Percentiles rank a stretch among this genome's conserved stretches.
Evolutionary conservation across 2,329 filamentous ascomycete genomes (phyloP).

Genomic region (Microcyclospora tardicrescens): DNA sequence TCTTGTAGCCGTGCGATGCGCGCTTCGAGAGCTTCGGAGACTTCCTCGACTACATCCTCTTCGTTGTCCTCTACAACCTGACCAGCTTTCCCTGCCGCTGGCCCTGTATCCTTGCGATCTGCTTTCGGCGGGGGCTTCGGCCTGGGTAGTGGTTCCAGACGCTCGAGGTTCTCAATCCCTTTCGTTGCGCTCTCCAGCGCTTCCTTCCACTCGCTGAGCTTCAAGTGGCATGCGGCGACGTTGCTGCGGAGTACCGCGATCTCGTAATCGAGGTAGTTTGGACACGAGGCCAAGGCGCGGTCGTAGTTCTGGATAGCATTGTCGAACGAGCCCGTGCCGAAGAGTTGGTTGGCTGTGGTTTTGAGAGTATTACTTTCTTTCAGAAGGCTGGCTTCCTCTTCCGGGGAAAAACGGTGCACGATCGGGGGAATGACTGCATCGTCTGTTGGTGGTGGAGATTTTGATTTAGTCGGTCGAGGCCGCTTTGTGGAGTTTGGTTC

Average conservation of each 20-base stretch:
- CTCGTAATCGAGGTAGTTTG: constrained; percentile 77
- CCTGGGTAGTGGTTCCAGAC: constrained; percentile 36
- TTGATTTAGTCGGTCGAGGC: neutral
- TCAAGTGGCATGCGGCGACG: constrained; percentile 77
- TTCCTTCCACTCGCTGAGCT: constrained; percentile 73
- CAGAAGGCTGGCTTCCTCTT: constrained; percentile 45
- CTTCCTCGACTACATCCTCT: constrained; percentile 35
- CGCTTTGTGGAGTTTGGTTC: constrained; percentile 5
- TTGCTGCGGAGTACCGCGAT: constrained; percentile 79
- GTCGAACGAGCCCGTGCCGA: constrained; percentile 56
- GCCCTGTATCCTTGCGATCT: constrained; percentile 9
- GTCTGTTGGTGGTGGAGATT: neutral
- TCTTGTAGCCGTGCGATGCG: constrained; percentile 31
- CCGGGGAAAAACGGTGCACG: constrained; percentile 25
- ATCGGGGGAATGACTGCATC: constrained; percentile 2
- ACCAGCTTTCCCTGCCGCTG: constrained; percentile 5
- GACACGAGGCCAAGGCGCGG: constrained; percentile 63
- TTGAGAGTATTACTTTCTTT: constrained; percentile 62
- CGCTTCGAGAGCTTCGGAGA: constrained; percentile 31
- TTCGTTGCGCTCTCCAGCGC: constrained; percentile 61
- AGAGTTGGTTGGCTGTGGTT: constrained; percentile 64
- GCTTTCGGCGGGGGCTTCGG: constrained; percentile 11
- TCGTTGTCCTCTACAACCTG: constrained; percentile 15
- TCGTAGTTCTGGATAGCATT: constrained; percentile 75
- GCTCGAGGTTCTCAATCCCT: constrained; percentile 60